A percentile compares a stretch with the other conserved stretches of the same genome.
phyloP scores from a whole-genome alignment of 2,329 filamentous ascomycete genomes.

The Fusarium buxicola region DNA sequence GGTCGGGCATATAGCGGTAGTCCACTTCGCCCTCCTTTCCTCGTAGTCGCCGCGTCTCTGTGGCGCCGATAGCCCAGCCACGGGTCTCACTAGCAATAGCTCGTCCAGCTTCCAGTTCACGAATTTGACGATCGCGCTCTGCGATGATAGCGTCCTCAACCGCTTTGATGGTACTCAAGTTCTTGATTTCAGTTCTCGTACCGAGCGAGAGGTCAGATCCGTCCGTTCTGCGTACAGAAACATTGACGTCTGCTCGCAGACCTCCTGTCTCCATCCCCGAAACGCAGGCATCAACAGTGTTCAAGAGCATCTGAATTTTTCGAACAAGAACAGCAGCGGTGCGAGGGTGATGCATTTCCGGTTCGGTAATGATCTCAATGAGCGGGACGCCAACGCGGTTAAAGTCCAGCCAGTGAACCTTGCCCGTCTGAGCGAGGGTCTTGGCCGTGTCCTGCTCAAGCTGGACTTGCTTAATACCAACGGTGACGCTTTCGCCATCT shows the following conservation, averaged over 20 bases:
- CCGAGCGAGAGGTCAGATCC: conserved; percentile 67
- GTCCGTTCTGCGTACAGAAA: conserved; percentile 78
- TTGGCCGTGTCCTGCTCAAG: conserved; percentile 99
- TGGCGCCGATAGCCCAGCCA: conserved; percentile 89
- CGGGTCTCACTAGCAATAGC: conserved; percentile 86
- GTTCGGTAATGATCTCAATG: conserved; percentile 94
- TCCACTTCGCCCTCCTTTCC: conserved; percentile 98
- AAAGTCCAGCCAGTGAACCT: conserved; percentile 86
- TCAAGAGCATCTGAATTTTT: conserved; percentile 86
- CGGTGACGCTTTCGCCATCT: conserved; percentile 74
- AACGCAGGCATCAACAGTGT: conserved; percentile 84
- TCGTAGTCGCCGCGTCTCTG: conserved; percentile 82
- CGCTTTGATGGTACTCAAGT: conserved; percentile 92
- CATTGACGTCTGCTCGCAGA: conserved; percentile 92
- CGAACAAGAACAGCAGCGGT: conserved; percentile 90
- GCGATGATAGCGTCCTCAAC: conserved; percentile 95
- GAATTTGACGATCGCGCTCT: conserved; percentile 90
- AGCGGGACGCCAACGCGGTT: conserved; percentile 92
- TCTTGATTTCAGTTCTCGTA: conserved; percentile 96
- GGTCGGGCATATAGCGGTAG: conserved; percentile 98
- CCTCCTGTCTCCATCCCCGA: conserved; percentile 95
- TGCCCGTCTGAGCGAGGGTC: conserved; percentile 81
- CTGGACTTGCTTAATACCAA: conserved; percentile 94
- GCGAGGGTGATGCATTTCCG: conserved; percentile 86
- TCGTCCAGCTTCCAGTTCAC: conserved; percentile 79